phyloP scores from a whole-genome alignment of 2,329 filamentous ascomycete genomes.

The Stagonosporopsis vannaccii region DNA sequence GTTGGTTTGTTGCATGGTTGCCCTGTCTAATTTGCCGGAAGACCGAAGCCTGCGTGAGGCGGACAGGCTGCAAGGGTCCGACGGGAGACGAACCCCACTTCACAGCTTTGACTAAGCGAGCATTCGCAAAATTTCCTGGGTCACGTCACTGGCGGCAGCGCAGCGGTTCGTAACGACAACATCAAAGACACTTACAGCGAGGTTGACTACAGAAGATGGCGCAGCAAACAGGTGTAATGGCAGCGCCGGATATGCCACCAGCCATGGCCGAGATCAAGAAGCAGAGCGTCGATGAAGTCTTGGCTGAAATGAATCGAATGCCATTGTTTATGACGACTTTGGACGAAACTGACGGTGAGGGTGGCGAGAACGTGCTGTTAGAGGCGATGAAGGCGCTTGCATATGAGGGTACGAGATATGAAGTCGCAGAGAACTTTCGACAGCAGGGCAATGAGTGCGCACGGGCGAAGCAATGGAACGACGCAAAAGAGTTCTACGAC shows the following conservation, averaged over 20 bases:
- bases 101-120: constrained; percentile 31
- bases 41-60: constrained; percentile 4
- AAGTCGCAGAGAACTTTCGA: constrained; percentile 85
- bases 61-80: neutral
- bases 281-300: constrained; percentile 66
- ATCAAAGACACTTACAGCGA: neutral
- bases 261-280: constrained; percentile 64
- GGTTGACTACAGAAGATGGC: constrained; percentile 25
- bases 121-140: constrained; percentile 27
- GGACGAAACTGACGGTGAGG: constrained; percentile 65
- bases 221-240: constrained; percentile 19
- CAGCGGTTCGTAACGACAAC: neutral
- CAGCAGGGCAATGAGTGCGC: constrained; percentile 93
- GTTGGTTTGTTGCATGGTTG: constrained; percentile 9
- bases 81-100: constrained; percentile 19
- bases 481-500: constrained; percentile 90
- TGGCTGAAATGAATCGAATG: constrained; percentile 70
- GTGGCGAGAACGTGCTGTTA: constrained; percentile 79
- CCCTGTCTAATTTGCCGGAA: constrained; percentile 10
- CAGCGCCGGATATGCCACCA: constrained; percentile 58
- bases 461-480: constrained; percentile 72
- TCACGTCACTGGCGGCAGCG: constrained; percentile 4
- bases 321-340: constrained; percentile 97
- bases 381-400: constrained; percentile 89
- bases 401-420: constrained; percentile 88